These are phyloP conservation scores for Hypoxylon fragiforme DNA, from an alignment of 495 filamentous ascomycete species.

Conservation along the genomic window DNA sequence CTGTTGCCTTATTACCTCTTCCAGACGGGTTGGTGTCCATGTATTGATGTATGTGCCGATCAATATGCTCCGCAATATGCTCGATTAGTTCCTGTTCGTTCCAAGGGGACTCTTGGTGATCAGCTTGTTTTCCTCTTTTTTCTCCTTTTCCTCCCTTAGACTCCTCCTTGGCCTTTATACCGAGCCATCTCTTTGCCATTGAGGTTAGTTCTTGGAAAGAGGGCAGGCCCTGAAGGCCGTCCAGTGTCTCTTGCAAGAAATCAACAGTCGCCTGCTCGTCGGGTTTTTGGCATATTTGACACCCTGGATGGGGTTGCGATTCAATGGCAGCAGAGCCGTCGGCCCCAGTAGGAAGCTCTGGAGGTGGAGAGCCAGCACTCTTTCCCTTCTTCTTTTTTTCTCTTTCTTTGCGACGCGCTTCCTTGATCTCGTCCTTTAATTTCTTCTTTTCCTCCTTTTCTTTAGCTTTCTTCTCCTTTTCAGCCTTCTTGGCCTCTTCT, in stretches of 20 bases:
- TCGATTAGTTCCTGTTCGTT: constrained; percentile 22
- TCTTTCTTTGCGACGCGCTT: constrained; percentile 25
- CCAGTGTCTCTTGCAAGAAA: constrained; percentile 9
- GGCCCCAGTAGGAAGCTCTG: constrained; percentile 9
- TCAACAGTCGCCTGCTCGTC: constrained; percentile 14
- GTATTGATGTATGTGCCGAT: constrained; percentile 18
- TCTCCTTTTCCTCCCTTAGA: not conserved
- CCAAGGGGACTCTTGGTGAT: not conserved
- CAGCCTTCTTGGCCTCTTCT: constrained; percentile 19
- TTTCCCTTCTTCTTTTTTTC: constrained; percentile 16
- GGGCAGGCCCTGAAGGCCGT: constrained; percentile 14
- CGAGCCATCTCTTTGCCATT: constrained; percentile 15
- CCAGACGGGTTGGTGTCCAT: not conserved
- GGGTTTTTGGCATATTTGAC: constrained; percentile 19
- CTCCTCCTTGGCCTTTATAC: constrained; percentile 2
- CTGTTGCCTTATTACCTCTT: not conserved
- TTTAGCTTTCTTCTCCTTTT: constrained; percentile 32
- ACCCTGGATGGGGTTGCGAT: constrained; percentile 10
- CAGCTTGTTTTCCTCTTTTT: no score
- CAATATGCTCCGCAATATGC: constrained; percentile 20
- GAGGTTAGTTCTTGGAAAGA: constrained; percentile 15
- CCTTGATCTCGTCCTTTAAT: constrained; percentile 23
- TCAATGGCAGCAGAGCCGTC: constrained; percentile 4
- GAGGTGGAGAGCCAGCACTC: constrained; percentile 7
- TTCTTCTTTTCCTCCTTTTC: constrained; percentile 30